Evolutionary conservation across 257 asterid species (phyloP).

Genomic region (Solanum ossicruentum): DNA sequence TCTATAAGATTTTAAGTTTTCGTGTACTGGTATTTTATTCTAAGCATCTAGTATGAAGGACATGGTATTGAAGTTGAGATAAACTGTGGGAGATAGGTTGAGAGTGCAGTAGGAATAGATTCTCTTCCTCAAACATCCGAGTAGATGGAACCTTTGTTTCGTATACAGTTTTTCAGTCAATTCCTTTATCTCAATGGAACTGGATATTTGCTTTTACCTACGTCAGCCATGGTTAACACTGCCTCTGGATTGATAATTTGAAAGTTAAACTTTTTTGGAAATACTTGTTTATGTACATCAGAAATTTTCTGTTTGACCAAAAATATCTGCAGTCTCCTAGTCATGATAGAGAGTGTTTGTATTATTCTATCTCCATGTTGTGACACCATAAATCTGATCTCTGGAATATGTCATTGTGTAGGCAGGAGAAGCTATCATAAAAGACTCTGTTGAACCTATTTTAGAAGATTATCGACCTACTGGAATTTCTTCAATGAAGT

Average conservation of each 20-base stretch:
- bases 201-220: neutral
- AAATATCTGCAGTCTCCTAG: neutral
- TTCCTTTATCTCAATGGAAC: neutral
- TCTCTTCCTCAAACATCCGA: neutral
- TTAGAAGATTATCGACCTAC: constrained; percentile 93
- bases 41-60: neutral
- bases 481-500: constrained; percentile 77
- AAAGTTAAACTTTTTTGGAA: neutral
- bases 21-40: neutral
- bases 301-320: neutral
- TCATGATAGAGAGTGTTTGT: neutral
- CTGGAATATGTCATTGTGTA: constrained; percentile 17
- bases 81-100: neutral
- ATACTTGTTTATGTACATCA: neutral
- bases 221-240: neutral
- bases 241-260: neutral
- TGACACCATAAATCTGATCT: neutral
- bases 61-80: neutral
- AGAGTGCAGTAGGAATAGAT: neutral
- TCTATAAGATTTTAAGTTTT: neutral
- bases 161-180: neutral
- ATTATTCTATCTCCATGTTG: neutral
- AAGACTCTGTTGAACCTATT: constrained; percentile 88
- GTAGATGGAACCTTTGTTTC: neutral
- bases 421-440: constrained; percentile 97